Evolutionary conservation across 768 basidiomycete genomes (phyloP).

Genomic region (Rhodotorula diobovata): DNA sequence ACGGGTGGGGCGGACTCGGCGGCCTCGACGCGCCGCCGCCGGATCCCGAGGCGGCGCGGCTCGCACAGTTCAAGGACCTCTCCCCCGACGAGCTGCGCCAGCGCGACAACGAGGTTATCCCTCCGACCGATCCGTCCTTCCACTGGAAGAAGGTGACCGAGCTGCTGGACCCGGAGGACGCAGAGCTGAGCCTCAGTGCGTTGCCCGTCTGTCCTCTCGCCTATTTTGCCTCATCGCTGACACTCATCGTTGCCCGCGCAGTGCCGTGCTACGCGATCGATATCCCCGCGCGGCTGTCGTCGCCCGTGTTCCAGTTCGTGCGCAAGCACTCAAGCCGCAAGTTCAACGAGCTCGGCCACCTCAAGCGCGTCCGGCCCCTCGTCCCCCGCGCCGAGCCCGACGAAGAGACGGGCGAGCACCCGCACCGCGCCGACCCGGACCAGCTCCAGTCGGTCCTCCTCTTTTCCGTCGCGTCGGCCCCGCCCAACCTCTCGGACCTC

Average conservation of each 20-base stretch:
- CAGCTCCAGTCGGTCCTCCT: constrained; percentile 21
- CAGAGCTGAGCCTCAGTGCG: constrained; percentile 21
- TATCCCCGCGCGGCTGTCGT: constrained; percentile 17
- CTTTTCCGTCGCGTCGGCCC: constrained; percentile 25
- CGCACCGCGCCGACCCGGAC: constrained; percentile 3
- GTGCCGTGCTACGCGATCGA: constrained; percentile 33
- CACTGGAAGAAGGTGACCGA: constrained; percentile 35
- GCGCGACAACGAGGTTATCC: constrained; percentile 27
- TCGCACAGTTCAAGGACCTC: background rate
- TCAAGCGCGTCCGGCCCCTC: constrained; percentile 34
- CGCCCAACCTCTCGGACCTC: constrained; percentile 10
- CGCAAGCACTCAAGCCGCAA: constrained; percentile 23
- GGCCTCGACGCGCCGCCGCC: constrained; percentile 4
- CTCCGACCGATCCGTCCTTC: constrained; percentile 34
- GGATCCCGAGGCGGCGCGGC: background rate
- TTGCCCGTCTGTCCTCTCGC: background rate
- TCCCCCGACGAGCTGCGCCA: constrained; percentile 2
- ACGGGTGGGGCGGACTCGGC: constrained; percentile 32
- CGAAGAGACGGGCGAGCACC: background rate
- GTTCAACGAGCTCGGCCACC: constrained; percentile 31
- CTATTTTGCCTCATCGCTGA: background rate
- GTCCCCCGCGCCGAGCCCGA: background rate
- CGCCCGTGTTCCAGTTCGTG: constrained; percentile 26
- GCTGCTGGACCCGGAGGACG: constrained; percentile 37
- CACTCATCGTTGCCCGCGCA: background rate